phyloP scores from a whole-genome alignment of 2,329 filamentous ascomycete species.

The Dactylonectria estremocensis region DNA sequence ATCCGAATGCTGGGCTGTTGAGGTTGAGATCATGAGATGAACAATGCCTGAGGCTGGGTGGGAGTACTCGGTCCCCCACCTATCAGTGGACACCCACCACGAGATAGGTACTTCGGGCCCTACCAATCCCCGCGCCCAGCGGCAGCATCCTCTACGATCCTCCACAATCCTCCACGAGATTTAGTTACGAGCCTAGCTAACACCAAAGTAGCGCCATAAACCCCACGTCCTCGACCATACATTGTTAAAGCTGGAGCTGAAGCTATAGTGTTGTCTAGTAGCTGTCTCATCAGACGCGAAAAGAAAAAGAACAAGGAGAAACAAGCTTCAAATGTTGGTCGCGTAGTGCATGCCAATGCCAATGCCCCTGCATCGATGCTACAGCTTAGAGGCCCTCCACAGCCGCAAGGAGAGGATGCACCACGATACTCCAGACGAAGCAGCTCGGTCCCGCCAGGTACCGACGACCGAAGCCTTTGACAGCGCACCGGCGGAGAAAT shows the following conservation, averaged over 20 bases:
- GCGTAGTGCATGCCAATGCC: neutral
- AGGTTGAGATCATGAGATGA: slow-evolving; percentile 20
- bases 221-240: neutral
- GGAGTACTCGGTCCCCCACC: slow-evolving; percentile 15
- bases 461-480: neutral
- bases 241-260: neutral
- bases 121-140: slow-evolving; percentile 10
- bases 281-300: neutral
- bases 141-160: slow-evolving; percentile 14
- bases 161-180: neutral
- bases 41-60: slow-evolving; percentile 1
- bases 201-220: neutral
- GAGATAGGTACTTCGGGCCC: neutral
- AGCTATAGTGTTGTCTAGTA: neutral
- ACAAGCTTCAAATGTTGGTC: neutral
- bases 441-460: slow-evolving; percentile 17
- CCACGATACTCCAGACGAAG: neutral
- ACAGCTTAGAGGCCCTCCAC: neutral
- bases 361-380: neutral
- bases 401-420: neutral
- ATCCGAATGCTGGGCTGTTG: slow-evolving; percentile 13
- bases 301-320: too few relatives aligned
- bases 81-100: slow-evolving; percentile 5
- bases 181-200: neutral
- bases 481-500: neutral